A percentile compares a stretch with the other conserved stretches of the same genome.
phyloP scores from a whole-genome alignment of 2,329 filamentous ascomycete species.

The Aspergillus quadricinctus region DNA sequence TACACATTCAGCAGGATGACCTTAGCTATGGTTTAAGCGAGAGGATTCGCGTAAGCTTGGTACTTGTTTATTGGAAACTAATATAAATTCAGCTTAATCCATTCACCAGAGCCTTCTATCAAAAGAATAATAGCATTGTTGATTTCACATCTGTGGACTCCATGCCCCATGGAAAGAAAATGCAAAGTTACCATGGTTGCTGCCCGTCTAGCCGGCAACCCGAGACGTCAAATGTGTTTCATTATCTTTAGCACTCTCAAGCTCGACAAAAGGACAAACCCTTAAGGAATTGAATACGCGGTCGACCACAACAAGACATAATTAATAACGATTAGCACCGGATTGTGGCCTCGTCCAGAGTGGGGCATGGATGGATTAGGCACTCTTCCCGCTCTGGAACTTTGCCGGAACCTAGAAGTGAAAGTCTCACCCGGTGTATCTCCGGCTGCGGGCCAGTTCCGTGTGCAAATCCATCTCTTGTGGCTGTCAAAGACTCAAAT shows the following conservation, averaged over 20 bases:
- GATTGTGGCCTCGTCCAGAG: conserved; percentile 1
- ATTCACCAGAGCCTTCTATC: background rate
- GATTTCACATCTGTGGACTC: background rate
- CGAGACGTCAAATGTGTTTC: background rate
- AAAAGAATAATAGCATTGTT: background rate
- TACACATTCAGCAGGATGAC: background rate
- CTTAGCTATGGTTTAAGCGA: background rate
- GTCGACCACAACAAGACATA: background rate
- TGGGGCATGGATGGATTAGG: conserved; percentile 2
- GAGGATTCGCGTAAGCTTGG: background rate
- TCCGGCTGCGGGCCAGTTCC: background rate
- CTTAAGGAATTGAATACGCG: background rate
- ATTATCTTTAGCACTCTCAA: background rate
- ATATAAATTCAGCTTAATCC: background rate
- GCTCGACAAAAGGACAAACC: background rate
- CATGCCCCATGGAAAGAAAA: background rate
- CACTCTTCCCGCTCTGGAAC: conserved; percentile 10
- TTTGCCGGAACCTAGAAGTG: conserved; percentile 5
- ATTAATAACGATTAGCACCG: background rate
- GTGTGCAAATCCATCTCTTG: background rate
- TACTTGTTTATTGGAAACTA: background rate
- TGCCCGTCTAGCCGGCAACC: background rate
- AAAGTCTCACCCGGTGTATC: background rate
- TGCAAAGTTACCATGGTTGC: background rate
- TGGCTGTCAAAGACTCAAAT: background rate